phyloP scores from a whole-genome alignment of 768 basidiomycete genomes.

The Grammothele lineata region DNA sequence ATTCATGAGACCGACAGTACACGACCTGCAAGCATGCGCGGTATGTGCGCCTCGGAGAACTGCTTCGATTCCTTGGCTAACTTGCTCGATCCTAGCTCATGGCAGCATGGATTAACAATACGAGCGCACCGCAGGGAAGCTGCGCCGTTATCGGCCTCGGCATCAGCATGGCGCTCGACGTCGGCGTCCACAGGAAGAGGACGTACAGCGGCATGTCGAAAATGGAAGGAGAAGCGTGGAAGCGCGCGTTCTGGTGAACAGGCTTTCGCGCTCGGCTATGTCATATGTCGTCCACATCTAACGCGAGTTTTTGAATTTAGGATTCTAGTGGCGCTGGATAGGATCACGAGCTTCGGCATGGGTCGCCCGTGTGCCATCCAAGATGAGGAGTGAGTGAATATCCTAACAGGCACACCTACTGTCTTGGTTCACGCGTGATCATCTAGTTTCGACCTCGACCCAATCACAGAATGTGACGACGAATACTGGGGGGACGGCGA shows the following conservation, averaged over 20 bases:
- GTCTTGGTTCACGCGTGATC: too few relatives aligned
- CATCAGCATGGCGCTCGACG: conserved; percentile 49
- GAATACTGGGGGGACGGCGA: conserved; percentile 57
- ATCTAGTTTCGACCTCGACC: conserved; percentile 54
- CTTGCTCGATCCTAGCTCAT: conserved; percentile 4
- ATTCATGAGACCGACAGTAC: conserved; percentile 7
- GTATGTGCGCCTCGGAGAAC: neutral
- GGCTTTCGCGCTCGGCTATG: too few relatives aligned
- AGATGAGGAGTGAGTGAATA: conserved; percentile 65
- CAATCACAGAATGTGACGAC: conserved; percentile 64
- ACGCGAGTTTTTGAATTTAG: too few relatives aligned
- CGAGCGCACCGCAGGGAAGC: conserved; percentile 1
- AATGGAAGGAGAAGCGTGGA: conserved; percentile 69
- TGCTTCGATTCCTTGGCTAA: neutral
- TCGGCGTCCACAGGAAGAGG: conserved; percentile 70
- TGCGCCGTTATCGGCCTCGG: conserved; percentile 38
- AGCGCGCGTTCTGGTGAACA: conserved; percentile 76
- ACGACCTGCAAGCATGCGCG: conserved; percentile 9
- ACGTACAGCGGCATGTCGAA: conserved; percentile 44
- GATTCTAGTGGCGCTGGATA: conserved; percentile 23
- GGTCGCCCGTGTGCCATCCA: conserved; percentile 66
- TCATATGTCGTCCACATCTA: too few relatives aligned
- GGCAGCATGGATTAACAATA: conserved; percentile 4
- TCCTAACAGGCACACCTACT: neutral
- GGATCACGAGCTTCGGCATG: conserved; percentile 40